Conservation (phyloP, 139 green algal genomes). For the Chlorella sp. region DNA sequence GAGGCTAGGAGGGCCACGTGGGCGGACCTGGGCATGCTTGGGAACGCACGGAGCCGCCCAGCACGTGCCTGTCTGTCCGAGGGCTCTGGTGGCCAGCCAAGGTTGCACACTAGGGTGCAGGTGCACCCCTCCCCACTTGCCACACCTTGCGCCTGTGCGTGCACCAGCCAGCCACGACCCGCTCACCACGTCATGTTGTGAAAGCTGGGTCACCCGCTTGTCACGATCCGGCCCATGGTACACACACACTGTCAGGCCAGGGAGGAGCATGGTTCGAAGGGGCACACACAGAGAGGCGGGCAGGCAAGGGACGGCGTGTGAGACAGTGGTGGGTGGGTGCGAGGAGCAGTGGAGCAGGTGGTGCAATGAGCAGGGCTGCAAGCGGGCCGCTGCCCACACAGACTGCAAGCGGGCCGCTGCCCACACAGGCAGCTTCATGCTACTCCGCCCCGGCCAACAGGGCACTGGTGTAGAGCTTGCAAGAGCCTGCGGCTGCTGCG, state of each 20-base stretch:
- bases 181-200: slow-evolving; percentile 24
- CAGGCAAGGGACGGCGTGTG: background rate
- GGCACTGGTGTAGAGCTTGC: background rate
- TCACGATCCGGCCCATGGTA: slow-evolving; percentile 60
- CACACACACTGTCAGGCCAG: slow-evolving; percentile 34
- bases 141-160: too few relatives aligned
- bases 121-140: background rate
- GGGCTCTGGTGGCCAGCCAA: background rate
- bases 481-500: background rate
- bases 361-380: too few relatives aligned
- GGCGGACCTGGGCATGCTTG: too few relatives aligned
- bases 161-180: background rate
- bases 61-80: background rate
- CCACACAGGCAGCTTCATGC: too few relatives aligned
- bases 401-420: too few relatives aligned
- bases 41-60: too few relatives aligned
- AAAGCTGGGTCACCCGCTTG: background rate
- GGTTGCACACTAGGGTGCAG: background rate
- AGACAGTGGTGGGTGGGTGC: background rate
- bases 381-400: too few relatives aligned
- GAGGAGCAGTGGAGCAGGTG: background rate
- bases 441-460: background rate
- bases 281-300: background rate
- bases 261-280: background rate
- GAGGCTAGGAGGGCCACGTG: background rate